Percentiles rank a stretch among this genome's conserved stretches.
These are phyloP conservation scores for Apiospora rasikravindrae DNA, from an alignment of 2,329 filamentous ascomycete species.

Conservation along the genomic window DNA sequence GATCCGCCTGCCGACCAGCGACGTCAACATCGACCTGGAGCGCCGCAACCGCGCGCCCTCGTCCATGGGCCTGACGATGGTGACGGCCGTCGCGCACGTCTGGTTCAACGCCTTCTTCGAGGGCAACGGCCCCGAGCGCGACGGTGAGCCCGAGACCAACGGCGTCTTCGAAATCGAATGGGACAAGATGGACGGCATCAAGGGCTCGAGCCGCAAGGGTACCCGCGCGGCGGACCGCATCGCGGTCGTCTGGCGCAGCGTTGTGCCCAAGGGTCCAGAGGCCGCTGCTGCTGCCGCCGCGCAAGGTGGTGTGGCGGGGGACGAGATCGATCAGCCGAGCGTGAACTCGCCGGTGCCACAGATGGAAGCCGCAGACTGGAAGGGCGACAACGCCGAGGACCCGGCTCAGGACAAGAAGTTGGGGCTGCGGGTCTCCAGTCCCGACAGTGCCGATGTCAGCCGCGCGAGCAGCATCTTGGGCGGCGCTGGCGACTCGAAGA, in stretches of 20 bases:
- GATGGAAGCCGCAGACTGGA: slow-evolving; percentile 75
- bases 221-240: slow-evolving; percentile 81
- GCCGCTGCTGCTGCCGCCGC: slow-evolving; percentile 25
- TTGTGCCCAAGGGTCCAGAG: slow-evolving; percentile 31
- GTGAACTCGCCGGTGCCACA: slow-evolving; percentile 73
- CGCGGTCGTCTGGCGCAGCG: slow-evolving; percentile 80
- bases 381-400: slow-evolving; percentile 57
- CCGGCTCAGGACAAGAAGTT: slow-evolving; percentile 65
- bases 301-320: slow-evolving; percentile 23
- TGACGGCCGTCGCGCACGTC: slow-evolving; percentile 90
- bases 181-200: slow-evolving; percentile 88
- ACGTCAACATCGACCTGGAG: slow-evolving; percentile 90
- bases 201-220: slow-evolving; percentile 84
- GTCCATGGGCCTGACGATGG: slow-evolving; percentile 83
- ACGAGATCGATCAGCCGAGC: slow-evolving; percentile 68
- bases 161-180: slow-evolving; percentile 66
- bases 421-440: slow-evolving; percentile 69
- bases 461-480: slow-evolving; percentile 72
- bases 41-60: slow-evolving; percentile 80
- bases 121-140: slow-evolving; percentile 73
- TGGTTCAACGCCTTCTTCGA: slow-evolving; percentile 99
- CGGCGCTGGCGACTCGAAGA: slow-evolving; percentile 26
- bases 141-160: slow-evolving; percentile 68
- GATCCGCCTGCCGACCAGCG: slow-evolving; percentile 77
- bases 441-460: slow-evolving; percentile 70